A percentile compares a stretch with the other conserved stretches of the same genome.
These are phyloP conservation scores for Pythium vanterpoolii DNA, from an alignment of 352 stramenopile genomes.

Conservation along the genomic window DNA sequence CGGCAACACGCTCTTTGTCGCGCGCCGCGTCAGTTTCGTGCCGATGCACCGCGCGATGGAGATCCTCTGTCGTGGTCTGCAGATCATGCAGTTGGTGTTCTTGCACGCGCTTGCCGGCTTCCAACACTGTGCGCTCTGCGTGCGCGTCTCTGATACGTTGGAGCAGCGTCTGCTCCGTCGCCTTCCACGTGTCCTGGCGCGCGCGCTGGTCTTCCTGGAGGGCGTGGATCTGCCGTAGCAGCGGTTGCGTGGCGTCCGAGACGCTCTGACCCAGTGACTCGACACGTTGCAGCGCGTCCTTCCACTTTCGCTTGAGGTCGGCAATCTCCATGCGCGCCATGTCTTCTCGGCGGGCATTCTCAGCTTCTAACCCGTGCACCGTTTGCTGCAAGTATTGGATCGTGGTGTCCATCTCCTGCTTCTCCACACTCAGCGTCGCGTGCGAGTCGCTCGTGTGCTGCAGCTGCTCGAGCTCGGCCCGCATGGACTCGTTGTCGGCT, in stretches of 20 bases:
- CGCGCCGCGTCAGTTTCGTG: slow-evolving; percentile 31
- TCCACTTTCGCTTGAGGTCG: slow-evolving; percentile 76
- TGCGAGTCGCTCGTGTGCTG: slow-evolving; percentile 47
- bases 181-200: slow-evolving; percentile 55
- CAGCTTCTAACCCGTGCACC: slow-evolving; percentile 48
- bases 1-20: slow-evolving; percentile 34
- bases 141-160: slow-evolving; percentile 39
- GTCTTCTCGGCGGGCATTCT: slow-evolving; percentile 57
- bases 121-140: slow-evolving; percentile 28
- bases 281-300: slow-evolving; percentile 63
- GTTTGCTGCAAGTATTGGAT: slow-evolving; percentile 61
- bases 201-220: slow-evolving; percentile 65
- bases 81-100: slow-evolving; percentile 40
- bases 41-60: slow-evolving; percentile 29
- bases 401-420: slow-evolving; percentile 53
- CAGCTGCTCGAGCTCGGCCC: slow-evolving; percentile 35
- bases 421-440: slow-evolving; percentile 46
- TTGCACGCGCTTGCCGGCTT: slow-evolving; percentile 39
- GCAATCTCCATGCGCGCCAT: slow-evolving; percentile 48
- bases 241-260: slow-evolving; percentile 69
- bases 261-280: slow-evolving; percentile 66
- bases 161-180: slow-evolving; percentile 40
- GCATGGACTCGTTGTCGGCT: slow-evolving; percentile 31
- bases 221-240: slow-evolving; percentile 65
- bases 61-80: slow-evolving; percentile 29